Conservation (phyloP, 345 rosid species). For the Psidium guajava region DNA sequence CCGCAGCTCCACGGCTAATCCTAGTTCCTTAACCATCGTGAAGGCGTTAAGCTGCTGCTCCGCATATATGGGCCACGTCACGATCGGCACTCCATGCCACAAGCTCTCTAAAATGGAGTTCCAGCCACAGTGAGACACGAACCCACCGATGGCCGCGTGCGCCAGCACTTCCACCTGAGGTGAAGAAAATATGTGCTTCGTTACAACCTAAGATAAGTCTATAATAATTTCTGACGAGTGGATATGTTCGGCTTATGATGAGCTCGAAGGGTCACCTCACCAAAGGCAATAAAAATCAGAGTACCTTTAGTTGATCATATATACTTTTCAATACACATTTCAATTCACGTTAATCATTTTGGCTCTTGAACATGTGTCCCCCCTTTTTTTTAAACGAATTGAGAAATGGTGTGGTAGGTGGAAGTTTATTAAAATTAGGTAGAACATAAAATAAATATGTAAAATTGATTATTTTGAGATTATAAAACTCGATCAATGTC, state of each 20-base stretch:
- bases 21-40: constrained; percentile 30
- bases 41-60: constrained; percentile 46
- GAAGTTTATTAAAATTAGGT: neutral
- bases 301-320: neutral
- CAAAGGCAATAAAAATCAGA: neutral
- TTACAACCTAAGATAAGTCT: too few species aligned
- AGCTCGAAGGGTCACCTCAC: accelerated
- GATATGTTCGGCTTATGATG: too few species aligned
- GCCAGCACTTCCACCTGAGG: constrained; percentile 30
- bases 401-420: neutral
- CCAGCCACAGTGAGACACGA: constrained; percentile 48
- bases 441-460: too few species aligned
- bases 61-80: constrained; percentile 36
- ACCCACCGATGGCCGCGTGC: constrained; percentile 28
- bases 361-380: neutral
- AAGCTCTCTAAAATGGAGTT: constrained; percentile 35
- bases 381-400: neutral
- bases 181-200: too few species aligned
- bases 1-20: constrained; percentile 21
- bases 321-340: neutral
- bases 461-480: neutral
- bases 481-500: neutral
- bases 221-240: too few species aligned
- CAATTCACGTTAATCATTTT: neutral
- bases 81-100: constrained; percentile 35